phyloP scores from a whole-genome alignment of 2,329 filamentous ascomycete species.

The Alternaria solani region DNA sequence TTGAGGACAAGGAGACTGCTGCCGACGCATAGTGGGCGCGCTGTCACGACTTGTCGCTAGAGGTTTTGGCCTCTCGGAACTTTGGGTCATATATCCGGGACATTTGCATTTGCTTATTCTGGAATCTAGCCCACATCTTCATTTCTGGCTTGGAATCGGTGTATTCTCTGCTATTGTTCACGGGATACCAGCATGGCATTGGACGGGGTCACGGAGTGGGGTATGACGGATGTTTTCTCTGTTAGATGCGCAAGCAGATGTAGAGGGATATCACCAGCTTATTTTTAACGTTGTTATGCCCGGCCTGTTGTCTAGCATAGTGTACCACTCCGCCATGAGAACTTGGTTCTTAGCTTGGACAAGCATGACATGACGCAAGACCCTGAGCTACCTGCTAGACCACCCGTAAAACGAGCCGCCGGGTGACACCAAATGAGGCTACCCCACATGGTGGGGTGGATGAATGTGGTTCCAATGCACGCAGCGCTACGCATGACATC shows the following conservation, averaged over 20 bases:
- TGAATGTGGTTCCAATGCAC: slow-evolving; percentile 15
- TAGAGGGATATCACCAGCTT: slow-evolving; percentile 27
- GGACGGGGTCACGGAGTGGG: slow-evolving; percentile 26
- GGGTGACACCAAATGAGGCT: slow-evolving; percentile 1
- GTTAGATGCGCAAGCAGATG: slow-evolving; percentile 28
- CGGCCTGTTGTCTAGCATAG: neutral
- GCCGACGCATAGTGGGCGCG: slow-evolving; percentile 34
- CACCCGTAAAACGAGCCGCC: slow-evolving; percentile 10
- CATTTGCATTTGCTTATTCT: slow-evolving; percentile 23
- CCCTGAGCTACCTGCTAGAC: slow-evolving; percentile 12
- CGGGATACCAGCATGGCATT: slow-evolving; percentile 32
- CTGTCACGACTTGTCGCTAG: slow-evolving; percentile 8
- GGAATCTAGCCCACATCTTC: slow-evolving; percentile 26
- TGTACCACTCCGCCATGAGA: neutral
- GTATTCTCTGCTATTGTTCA: slow-evolving; percentile 24
- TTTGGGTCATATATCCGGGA: slow-evolving; percentile 28
- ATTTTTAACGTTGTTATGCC: slow-evolving; percentile 12
- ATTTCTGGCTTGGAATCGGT: slow-evolving; percentile 27
- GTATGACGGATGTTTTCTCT: slow-evolving; percentile 22
- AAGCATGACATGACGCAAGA: slow-evolving; percentile 20
- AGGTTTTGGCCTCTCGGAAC: slow-evolving; percentile 20
- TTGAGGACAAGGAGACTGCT: slow-evolving; percentile 61
- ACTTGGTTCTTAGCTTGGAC: neutral
- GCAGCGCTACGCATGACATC: slow-evolving; percentile 23
- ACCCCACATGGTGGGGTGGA: slow-evolving; percentile 23